Conservation (phyloP, 2,329 filamentous ascomycete genomes). For the Colletotrichum karsti region DNA sequence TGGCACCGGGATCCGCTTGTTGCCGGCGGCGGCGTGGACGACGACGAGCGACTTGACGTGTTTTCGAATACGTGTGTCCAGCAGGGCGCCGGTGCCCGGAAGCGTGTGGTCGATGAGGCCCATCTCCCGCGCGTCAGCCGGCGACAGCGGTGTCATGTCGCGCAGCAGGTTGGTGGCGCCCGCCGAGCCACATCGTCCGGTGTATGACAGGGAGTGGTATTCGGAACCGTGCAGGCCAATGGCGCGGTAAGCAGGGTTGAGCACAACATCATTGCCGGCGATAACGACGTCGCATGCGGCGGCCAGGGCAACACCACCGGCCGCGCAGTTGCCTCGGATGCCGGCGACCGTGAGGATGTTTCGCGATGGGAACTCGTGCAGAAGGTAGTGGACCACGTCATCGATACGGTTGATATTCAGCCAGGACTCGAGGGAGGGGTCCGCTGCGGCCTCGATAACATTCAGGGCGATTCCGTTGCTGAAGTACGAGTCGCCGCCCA, state of each 20-base stretch:
- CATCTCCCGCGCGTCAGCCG: slow-evolving; percentile 44
- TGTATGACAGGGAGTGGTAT: slow-evolving; percentile 49
- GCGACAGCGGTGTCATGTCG: slow-evolving; percentile 47
- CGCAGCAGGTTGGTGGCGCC: slow-evolving; percentile 41
- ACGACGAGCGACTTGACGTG: slow-evolving; percentile 42
- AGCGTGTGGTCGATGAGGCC: slow-evolving; percentile 49
- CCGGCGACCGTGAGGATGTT: slow-evolving; percentile 47
- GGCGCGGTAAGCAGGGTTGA: slow-evolving; percentile 51
- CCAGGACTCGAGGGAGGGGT: slow-evolving; percentile 49
- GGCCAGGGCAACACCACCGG: slow-evolving; percentile 51
- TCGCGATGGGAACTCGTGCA: slow-evolving; percentile 44
- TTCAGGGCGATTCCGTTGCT: slow-evolving; percentile 53
- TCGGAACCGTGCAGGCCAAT: slow-evolving; percentile 48
- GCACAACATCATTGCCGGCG: slow-evolving; percentile 44
- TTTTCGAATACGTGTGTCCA: slow-evolving; percentile 44
- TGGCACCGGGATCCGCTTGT: slow-evolving; percentile 19
- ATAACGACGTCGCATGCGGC: slow-evolving; percentile 46
- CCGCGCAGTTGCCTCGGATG: slow-evolving; percentile 49
- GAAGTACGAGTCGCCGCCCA: slow-evolving; percentile 50
- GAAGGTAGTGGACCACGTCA: slow-evolving; percentile 46
- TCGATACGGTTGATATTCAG: slow-evolving; percentile 53
- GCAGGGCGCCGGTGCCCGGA: slow-evolving; percentile 38
- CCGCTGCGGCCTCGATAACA: slow-evolving; percentile 48
- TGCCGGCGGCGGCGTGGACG: no score
- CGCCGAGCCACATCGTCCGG: slow-evolving; percentile 43